A percentile compares a stretch with the other conserved stretches of the same genome.
phyloP scores from a whole-genome alignment of 495 filamentous ascomycete species.

The Penicillium coprophilum region DNA sequence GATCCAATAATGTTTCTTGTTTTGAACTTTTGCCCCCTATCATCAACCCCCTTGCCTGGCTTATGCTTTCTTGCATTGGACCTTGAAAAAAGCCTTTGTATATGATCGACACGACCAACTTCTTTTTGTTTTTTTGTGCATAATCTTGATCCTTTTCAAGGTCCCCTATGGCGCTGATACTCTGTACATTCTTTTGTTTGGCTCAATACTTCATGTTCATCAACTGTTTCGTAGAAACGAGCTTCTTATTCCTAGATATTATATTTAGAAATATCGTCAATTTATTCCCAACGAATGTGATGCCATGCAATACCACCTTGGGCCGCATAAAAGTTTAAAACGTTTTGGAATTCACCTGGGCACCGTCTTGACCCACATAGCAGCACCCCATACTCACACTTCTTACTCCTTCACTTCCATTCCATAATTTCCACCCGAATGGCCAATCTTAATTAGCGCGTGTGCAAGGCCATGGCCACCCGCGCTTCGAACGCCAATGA shows the following conservation, averaged over 20 bases:
- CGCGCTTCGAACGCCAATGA: slow-evolving; percentile 33
- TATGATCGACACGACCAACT: slow-evolving; percentile 27
- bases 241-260: not conserved
- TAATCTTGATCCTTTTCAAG: slow-evolving; percentile 16
- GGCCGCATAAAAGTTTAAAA: slow-evolving; percentile 6
- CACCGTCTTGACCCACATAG: slow-evolving; percentile 8
- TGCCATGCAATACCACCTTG: not conserved
- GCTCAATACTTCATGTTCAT: not conserved
- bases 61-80: slow-evolving; percentile 13
- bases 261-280: not conserved
- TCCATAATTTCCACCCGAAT: slow-evolving; percentile 27
- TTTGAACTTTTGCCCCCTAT: slow-evolving; percentile 8
- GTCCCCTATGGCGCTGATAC: not conserved
- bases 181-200: slow-evolving; percentile 20
- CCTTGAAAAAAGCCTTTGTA: slow-evolving; percentile 19
- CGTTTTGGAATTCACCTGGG: slow-evolving; percentile 1
- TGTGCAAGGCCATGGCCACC: slow-evolving; percentile 44
- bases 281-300: not conserved
- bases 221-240: not conserved
- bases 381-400: not conserved
- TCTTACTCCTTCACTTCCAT: not conserved
- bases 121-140: slow-evolving; percentile 17
- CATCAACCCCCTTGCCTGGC: slow-evolving; percentile 8
- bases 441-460: slow-evolving; percentile 31
- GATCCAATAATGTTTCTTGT: slow-evolving; percentile 43